phyloP scores from a whole-genome alignment of 805 yeast species.

The Starmerella ratchasimensis region DNA sequence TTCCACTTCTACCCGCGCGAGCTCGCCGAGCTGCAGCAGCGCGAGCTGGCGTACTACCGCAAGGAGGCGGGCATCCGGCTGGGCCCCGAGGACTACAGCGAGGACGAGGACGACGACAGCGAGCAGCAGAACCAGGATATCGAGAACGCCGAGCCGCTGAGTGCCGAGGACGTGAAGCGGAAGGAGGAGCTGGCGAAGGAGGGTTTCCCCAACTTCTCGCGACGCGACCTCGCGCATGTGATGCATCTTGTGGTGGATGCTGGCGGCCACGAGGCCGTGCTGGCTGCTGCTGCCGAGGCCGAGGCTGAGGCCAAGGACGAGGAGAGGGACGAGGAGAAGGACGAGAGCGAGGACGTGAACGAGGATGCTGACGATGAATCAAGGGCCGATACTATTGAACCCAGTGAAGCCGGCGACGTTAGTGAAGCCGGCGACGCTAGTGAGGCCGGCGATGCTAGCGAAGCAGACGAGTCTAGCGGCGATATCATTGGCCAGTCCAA shows the following conservation, averaged over 20 bases:
- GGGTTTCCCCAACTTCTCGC: slow-evolving; percentile 70
- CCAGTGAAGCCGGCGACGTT: too few species aligned
- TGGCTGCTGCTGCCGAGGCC: too few species aligned
- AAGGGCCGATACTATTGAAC: too few species aligned
- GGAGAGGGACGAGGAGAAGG: too few species aligned
- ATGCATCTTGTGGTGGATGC: slow-evolving; percentile 56
- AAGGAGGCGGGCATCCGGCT: slow-evolving; percentile 51
- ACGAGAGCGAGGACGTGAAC: slow-evolving; percentile 26
- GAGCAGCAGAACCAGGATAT: slow-evolving; percentile 41
- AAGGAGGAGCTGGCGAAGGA: slow-evolving; percentile 45
- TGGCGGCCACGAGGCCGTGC: slow-evolving; percentile 52
- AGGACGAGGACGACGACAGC: slow-evolving; percentile 33
- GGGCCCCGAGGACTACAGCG: slow-evolving; percentile 31
- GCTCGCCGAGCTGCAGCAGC: slow-evolving; percentile 58
- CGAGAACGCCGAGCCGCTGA: slow-evolving; percentile 61
- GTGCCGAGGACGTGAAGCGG: slow-evolving; percentile 58
- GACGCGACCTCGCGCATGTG: slow-evolving; percentile 78
- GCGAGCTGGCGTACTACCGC: slow-evolving; percentile 65
- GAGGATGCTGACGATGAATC: slow-evolving; percentile 1
- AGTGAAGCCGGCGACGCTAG: too few species aligned
- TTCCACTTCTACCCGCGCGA: slow-evolving; percentile 77
- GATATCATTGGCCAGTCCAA: too few species aligned
- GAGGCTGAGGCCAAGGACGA: too few species aligned
- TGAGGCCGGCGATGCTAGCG: too few species aligned
- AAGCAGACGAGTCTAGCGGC: too few species aligned